Percentiles rank a stretch among this genome's conserved stretches.
Evolutionary conservation across 2,329 filamentous ascomycete species (phyloP).

Genomic region (Sclerotinia borealis): DNA sequence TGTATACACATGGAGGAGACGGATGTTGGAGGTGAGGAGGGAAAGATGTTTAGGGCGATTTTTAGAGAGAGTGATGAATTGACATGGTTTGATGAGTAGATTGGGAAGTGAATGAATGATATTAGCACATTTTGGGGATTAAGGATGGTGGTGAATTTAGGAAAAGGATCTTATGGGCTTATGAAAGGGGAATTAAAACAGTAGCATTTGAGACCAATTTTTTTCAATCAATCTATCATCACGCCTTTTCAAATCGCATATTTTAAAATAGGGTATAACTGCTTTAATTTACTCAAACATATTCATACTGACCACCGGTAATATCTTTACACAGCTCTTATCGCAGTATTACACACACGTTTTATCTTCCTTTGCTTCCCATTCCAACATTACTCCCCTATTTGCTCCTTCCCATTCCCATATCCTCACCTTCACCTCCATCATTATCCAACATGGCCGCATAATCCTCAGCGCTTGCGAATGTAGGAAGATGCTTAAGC

Average conservation of each 20-base stretch:
- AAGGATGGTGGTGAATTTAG: not conserved
- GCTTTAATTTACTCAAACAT: not conserved
- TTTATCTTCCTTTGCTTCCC: not conserved
- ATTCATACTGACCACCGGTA: not conserved
- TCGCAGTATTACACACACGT: not conserved
- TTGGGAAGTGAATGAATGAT: not conserved
- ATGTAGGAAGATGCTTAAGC: constrained; percentile 83
- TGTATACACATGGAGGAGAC: constrained; percentile 41
- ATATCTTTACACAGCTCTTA: not conserved
- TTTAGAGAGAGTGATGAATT: constrained; percentile 42
- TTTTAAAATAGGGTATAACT: constrained; percentile 1
- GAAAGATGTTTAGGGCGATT: constrained; percentile 40
- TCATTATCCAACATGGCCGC: constrained; percentile 75
- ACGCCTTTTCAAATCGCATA: not conserved
- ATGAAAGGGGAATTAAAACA: not conserved
- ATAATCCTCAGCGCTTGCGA: constrained; percentile 92
- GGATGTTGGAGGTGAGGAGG: constrained; percentile 38
- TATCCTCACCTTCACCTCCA: constrained; percentile 48
- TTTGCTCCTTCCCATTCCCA: constrained; percentile 8
- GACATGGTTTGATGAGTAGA: constrained; percentile 48
- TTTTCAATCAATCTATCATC: not conserved
- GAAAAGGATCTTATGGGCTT: not conserved
- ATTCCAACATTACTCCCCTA: not conserved
- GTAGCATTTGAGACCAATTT: not conserved
- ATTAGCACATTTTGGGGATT: too few relatives aligned